Evolutionary conservation across 495 filamentous ascomycete species (phyloP).

Genomic region (Haplographium delicatum): DNA sequence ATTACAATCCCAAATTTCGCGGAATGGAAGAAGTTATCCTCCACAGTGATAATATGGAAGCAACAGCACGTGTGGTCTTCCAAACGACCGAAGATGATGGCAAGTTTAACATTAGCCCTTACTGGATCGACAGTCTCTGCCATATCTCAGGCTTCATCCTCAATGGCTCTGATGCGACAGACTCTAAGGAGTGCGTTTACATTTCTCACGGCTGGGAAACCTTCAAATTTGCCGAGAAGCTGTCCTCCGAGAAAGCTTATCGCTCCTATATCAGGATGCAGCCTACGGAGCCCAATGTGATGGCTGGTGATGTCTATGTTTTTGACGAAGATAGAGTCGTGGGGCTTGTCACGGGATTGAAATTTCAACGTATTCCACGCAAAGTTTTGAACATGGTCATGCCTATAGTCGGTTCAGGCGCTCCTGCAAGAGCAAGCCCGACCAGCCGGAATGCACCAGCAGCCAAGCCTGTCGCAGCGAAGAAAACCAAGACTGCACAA

Average conservation of each 20-base stretch:
- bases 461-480: background rate
- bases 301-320: conserved; percentile 57
- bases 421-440: conserved; percentile 1
- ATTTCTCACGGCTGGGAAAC: conserved; percentile 79
- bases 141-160: conserved; percentile 74
- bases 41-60: conserved; percentile 64
- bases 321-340: conserved; percentile 60
- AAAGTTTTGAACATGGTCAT: conserved; percentile 61
- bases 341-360: conserved; percentile 45
- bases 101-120: conserved; percentile 61
- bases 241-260: conserved; percentile 60
- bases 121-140: conserved; percentile 66
- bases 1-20: conserved; percentile 61
- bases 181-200: conserved; percentile 65
- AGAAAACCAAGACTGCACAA: conserved; percentile 12
- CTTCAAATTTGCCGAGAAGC: conserved; percentile 61
- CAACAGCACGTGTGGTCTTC: conserved; percentile 65
- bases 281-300: conserved; percentile 35
- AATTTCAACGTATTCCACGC: conserved; percentile 63
- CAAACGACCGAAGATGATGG: conserved; percentile 52
- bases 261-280: conserved; percentile 68
- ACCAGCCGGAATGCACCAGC: background rate
- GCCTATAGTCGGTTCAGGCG: conserved; percentile 49
- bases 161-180: conserved; percentile 68
- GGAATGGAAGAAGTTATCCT: conserved; percentile 76